Conservation (phyloP, 106 monocot species). For the Chionographis japonica region DNA sequence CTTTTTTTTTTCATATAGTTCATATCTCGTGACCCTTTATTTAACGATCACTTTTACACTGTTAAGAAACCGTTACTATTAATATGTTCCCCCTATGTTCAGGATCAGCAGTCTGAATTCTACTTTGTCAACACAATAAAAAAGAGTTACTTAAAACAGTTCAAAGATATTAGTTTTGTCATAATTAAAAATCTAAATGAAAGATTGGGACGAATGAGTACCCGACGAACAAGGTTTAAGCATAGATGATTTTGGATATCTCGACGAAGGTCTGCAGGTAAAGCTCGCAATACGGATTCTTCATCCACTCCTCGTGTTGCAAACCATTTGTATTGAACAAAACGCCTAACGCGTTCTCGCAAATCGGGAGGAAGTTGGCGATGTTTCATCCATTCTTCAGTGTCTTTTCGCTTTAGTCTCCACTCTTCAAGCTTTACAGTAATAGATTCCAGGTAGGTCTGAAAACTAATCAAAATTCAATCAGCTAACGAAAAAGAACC, state of each 20-base stretch:
- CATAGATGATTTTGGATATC: conserved; percentile 86
- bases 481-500: neutral
- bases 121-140: no score
- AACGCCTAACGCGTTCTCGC: conserved; percentile 56
- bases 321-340: conserved; percentile 86
- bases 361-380: conserved; percentile 75
- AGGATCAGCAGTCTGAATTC: no score
- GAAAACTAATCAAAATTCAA: conserved; percentile 5
- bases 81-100: no score
- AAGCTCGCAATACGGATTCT: conserved; percentile 48
- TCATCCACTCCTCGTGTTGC: conserved; percentile 83
- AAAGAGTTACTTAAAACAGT: no score
- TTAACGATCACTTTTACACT: no score
- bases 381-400: conserved; percentile 95
- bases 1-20: no score
- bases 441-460: conserved; percentile 83
- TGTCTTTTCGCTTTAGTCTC: conserved; percentile 76
- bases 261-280: conserved; percentile 76
- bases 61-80: no score
- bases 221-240: conserved; percentile 83
- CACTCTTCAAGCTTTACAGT: conserved; percentile 88
- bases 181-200: neutral
- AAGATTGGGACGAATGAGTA: conserved; percentile 17
- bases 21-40: no score
- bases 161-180: neutral